Evolutionary conservation across 2,329 filamentous ascomycete genomes (phyloP), one percentile per base, ranked within the genome.

Genomic region (Aspergillus uvarum): DNA sequence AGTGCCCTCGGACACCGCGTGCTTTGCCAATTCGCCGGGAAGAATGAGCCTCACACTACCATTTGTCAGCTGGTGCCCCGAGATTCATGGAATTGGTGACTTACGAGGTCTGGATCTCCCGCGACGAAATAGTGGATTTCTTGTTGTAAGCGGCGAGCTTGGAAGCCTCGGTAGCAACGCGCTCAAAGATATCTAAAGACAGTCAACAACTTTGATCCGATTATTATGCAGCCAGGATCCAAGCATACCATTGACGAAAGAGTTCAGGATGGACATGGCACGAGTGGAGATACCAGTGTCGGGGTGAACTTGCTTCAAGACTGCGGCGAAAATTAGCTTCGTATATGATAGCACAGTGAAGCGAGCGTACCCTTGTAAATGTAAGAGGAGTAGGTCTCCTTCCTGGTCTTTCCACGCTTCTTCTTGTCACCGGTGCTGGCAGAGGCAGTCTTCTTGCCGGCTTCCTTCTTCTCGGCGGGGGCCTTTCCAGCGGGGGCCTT

Each of bases 101-200:
- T 68, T 80, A 88, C 81, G 95, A 97, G 72, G 95, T 99, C 87
- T 99, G 95, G 78, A 99, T 99, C 84, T 99, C 95, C 76, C 95
- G 90, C 70, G 95, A 98, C 57, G 94, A 98, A 83, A 99, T 99
- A 79, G 95, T 99, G 54, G 94, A 98, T 87, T 99, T 99, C 90
- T 98, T 99, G 90, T 99, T 99, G 87, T 99, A 99, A 67, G 95
- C 95, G 71, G 95, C 95, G 64, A 99, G 89, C 89, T 99, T 99
- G 79, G 92, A 96, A 55, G 95, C 95, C 83, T 99, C 95, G 61
- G 95, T 97, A 68, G 95, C 95, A 72, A 99, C 94, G 73, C 95
- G 93, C 89, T 99, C 95, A 80, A 99, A 99, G 79, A 99, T 99
- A 76, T 99, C 92, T 95, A 63, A n/a, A 44, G 58, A 4, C 24